These are phyloP conservation scores for Kregervanrija fluxuum DNA, from an alignment of 805 yeast genomes.

Conservation along the genomic window DNA sequence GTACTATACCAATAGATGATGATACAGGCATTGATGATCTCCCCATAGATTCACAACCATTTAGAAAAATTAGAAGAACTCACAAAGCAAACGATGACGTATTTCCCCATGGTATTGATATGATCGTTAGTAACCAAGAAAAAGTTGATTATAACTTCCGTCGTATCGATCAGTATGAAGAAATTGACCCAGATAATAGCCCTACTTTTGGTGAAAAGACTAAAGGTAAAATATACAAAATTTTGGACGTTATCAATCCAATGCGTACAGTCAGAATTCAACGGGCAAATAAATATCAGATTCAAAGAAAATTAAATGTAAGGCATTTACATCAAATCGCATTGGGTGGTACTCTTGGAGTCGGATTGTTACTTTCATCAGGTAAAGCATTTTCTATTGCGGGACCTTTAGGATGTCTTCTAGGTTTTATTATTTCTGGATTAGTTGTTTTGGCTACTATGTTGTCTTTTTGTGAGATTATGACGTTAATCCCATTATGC, in stretches of 20 bases:
- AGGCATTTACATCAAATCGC: slow-evolving; percentile 75
- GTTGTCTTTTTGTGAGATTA: slow-evolving; percentile 75
- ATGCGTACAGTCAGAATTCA: slow-evolving; percentile 10
- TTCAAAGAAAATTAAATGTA: slow-evolving; percentile 54
- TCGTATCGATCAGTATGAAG: slow-evolving; percentile 13
- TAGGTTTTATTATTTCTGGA: slow-evolving; percentile 63
- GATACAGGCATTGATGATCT: slow-evolving; percentile 20
- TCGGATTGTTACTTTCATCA: slow-evolving; percentile 60
- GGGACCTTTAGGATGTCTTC: slow-evolving; percentile 69
- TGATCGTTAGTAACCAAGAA: slow-evolving; percentile 25
- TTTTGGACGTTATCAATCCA: slow-evolving; percentile 6
- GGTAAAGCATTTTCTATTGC: slow-evolving; percentile 69
- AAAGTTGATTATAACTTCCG: slow-evolving; percentile 24
- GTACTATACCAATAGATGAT: slow-evolving; percentile 26
- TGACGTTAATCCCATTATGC: slow-evolving; percentile 69
- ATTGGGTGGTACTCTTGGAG: slow-evolving; percentile 73
- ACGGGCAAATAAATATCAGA: slow-evolving; percentile 18
- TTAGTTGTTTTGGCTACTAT: slow-evolving; percentile 60
- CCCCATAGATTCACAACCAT: slow-evolving; percentile 23
- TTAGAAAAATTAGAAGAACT: slow-evolving; percentile 1
- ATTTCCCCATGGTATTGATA: slow-evolving; percentile 14
- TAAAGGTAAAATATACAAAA: not conserved
- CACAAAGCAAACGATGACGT: not conserved
- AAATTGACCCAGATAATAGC: slow-evolving; percentile 6
- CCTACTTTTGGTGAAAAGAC: not conserved